These are phyloP conservation scores for Jatropha curcas DNA, from an alignment of 345 rosid species.

Conservation along the genomic window DNA sequence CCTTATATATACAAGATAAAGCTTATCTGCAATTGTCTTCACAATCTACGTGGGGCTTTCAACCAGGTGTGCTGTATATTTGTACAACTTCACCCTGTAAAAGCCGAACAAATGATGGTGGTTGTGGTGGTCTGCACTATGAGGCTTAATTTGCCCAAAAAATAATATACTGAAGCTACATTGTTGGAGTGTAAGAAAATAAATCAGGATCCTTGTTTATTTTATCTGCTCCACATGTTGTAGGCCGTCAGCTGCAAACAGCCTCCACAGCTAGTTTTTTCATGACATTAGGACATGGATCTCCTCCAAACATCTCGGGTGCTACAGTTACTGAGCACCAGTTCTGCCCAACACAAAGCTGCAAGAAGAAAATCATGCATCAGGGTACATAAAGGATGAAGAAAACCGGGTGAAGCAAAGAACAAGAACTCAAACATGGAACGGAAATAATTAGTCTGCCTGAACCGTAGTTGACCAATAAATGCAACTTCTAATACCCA, in stretches of 20 bases:
- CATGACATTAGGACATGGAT: conserved; percentile 88
- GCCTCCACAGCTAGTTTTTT: conserved; percentile 94
- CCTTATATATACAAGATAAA: conserved; percentile 19
- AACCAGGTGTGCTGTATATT: conserved; percentile 57
- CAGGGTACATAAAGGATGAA: background rate
- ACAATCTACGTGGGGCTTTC: conserved; percentile 31
- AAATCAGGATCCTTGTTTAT: conserved; percentile 21
- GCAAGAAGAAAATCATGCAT: conserved; percentile 29
- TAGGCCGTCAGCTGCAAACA: conserved; percentile 58
- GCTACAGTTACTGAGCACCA: conserved; percentile 91
- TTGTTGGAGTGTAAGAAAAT: conserved; percentile 22
- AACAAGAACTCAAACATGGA: background rate
- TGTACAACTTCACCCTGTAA: conserved; percentile 75
- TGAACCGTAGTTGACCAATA: background rate
- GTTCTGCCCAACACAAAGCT: conserved; percentile 93
- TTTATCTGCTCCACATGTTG: conserved; percentile 2
- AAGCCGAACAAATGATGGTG: conserved; percentile 36
- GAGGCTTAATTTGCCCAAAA: conserved; percentile 26
- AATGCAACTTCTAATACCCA: background rate
- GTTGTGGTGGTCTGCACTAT: conserved; percentile 19
- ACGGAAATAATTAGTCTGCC: background rate
- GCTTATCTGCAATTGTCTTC: conserved; percentile 42
- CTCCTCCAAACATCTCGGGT: conserved; percentile 94
- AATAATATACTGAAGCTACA: conserved; percentile 25
- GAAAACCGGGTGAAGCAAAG: background rate